Evolutionary conservation across 1,284 basidiomycete species (phyloP).

Genomic region (Apiotrichum domesticum): DNA sequence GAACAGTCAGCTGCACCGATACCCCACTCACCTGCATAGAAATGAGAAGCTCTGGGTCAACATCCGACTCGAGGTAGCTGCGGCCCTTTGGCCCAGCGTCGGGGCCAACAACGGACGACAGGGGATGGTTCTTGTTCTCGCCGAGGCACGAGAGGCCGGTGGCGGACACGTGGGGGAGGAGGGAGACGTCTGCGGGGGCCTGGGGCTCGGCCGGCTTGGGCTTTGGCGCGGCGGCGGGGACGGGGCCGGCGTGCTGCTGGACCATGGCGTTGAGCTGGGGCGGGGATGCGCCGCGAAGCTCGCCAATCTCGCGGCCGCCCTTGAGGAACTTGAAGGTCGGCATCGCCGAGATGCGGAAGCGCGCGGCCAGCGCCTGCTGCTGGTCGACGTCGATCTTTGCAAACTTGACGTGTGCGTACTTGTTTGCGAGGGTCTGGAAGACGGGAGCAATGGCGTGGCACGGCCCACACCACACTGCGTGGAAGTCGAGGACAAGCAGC

Average conservation of each 20-base stretch:
- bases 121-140: slow-evolving; percentile 57
- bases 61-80: slow-evolving; percentile 69
- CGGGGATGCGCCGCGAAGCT: slow-evolving; percentile 44
- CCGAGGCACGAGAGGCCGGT: slow-evolving; percentile 64
- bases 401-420: slow-evolving; percentile 17
- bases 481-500: slow-evolving; percentile 40
- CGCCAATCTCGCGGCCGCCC: slow-evolving; percentile 42
- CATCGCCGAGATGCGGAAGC: slow-evolving; percentile 48
- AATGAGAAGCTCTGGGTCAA: slow-evolving; percentile 66
- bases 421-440: slow-evolving; percentile 32
- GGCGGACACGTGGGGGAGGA: slow-evolving; percentile 36
- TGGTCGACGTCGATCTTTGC: slow-evolving; percentile 49
- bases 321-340: slow-evolving; percentile 52
- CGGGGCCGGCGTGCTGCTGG: slow-evolving; percentile 38
- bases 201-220: slow-evolving; percentile 1
- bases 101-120: slow-evolving; percentile 56
- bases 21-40: slow-evolving; percentile 57
- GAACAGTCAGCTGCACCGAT: neutral
- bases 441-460: slow-evolving; percentile 46
- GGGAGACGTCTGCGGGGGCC: slow-evolving; percentile 26
- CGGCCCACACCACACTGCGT: slow-evolving; percentile 43
- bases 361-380: slow-evolving; percentile 41
- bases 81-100: slow-evolving; percentile 49
- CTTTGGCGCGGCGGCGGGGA: neutral
- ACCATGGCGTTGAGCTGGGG: slow-evolving; percentile 39